Conservation (phyloP, 108 stramenopile genomes). For the Cylindrotheca closterium region DNA sequence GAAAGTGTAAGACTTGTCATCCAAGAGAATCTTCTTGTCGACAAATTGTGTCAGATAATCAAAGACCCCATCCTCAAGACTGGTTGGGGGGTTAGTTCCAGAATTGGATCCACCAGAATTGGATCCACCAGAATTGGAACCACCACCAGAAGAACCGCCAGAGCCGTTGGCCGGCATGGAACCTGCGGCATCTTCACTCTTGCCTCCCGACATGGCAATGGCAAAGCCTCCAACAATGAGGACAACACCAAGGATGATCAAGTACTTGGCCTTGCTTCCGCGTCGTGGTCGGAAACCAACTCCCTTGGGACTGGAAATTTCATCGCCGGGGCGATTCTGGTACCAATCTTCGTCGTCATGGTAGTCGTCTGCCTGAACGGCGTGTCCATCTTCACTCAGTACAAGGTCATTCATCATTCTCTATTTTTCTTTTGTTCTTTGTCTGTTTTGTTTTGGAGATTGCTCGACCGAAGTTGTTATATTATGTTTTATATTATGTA, state of each 20-base stretch:
- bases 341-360: conserved; percentile 22
- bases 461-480: no score
- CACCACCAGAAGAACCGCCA: not conserved
- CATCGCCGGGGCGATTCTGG: conserved; percentile 17
- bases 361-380: not conserved
- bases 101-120: not conserved
- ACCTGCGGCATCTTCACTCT: not conserved
- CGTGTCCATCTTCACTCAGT: not conserved
- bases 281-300: not conserved
- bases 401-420: not conserved
- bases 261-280: not conserved
- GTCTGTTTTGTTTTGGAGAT: not conserved
- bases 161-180: not conserved
- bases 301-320: conserved; percentile 3
- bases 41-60: conserved; percentile 1
- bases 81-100: not conserved
- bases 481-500: no score
- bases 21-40: not conserved
- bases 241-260: not conserved
- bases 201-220: not conserved
- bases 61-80: not conserved
- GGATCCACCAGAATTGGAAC: not conserved
- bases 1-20: not conserved
- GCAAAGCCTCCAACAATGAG: not conserved
- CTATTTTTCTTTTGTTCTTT: not conserved